phyloP scores from a whole-genome alignment of 768 basidiomycete genomes.

The Cubamyces lactineus region DNA sequence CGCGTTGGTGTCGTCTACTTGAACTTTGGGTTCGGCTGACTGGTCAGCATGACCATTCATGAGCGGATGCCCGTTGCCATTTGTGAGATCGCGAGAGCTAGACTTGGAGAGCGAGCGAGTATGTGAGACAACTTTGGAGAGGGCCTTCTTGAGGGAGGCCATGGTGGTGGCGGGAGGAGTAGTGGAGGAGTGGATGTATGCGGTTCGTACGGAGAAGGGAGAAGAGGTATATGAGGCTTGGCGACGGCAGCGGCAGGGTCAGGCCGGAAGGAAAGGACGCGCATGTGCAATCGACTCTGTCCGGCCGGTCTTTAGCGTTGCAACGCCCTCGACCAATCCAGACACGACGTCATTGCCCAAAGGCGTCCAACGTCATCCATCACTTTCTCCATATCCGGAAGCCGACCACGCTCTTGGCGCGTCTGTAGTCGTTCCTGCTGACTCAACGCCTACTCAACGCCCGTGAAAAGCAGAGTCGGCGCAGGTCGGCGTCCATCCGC shows the following conservation, averaged over 20 bases:
- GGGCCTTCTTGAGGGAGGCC: constrained; percentile 27
- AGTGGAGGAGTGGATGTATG: constrained; percentile 9
- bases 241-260: neutral
- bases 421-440: neutral
- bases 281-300: neutral
- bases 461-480: neutral
- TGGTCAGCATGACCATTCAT: constrained; percentile 21
- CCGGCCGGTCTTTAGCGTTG: constrained; percentile 2
- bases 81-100: constrained; percentile 5
- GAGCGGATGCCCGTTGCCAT: constrained; percentile 20
- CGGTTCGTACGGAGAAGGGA: neutral
- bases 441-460: constrained; percentile 2
- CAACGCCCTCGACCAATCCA: constrained; percentile 16
- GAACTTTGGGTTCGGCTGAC: neutral
- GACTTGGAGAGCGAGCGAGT: constrained; percentile 18
- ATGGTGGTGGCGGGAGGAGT: constrained; percentile 12
- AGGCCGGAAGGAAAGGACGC: constrained; percentile 6
- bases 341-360: constrained; percentile 19
- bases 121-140: constrained; percentile 25
- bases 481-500: too few relatives aligned
- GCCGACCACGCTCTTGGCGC: neutral
- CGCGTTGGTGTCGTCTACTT: constrained; percentile 21
- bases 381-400: constrained; percentile 11
- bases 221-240: constrained; percentile 8
- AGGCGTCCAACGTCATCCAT: constrained; percentile 15